Evolutionary conservation across 1,284 basidiomycete species (phyloP).

Genomic region (Psilocybe mexicana): DNA sequence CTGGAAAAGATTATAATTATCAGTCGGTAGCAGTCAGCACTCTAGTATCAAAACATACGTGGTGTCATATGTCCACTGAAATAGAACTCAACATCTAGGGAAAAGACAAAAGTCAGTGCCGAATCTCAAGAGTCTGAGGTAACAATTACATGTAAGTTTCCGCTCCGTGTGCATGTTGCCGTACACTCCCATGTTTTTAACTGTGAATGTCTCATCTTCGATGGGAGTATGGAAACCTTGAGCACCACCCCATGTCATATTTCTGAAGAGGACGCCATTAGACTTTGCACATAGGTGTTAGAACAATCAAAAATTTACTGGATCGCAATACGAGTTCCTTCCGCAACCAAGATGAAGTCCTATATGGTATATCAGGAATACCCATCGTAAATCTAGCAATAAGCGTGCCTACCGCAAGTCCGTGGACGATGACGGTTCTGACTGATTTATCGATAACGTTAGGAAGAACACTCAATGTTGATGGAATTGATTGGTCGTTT

Average conservation of each 20-base stretch:
- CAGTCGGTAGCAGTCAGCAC: no score
- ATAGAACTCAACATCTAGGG: slow-evolving; percentile 52
- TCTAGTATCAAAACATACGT: slow-evolving; percentile 35
- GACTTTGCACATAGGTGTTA: neutral
- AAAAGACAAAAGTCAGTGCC: neutral
- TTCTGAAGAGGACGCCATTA: slow-evolving; percentile 23
- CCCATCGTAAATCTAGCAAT: neutral
- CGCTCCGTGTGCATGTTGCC: slow-evolving; percentile 63
- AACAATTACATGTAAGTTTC: slow-evolving; percentile 51
- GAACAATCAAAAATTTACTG: slow-evolving; percentile 37
- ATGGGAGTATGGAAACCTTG: slow-evolving; percentile 72
- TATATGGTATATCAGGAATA: slow-evolving; percentile 17
- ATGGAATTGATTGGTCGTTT: slow-evolving; percentile 50
- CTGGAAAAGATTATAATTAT: slow-evolving; percentile 25
- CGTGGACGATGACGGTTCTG: slow-evolving; percentile 67
- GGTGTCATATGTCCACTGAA: slow-evolving; percentile 63
- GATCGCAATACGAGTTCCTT: slow-evolving; percentile 61
- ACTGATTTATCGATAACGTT: slow-evolving; percentile 72
- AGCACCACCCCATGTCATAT: slow-evolving; percentile 53
- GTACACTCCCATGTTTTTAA: slow-evolving; percentile 61
- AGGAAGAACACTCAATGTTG: slow-evolving; percentile 61
- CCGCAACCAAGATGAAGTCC: slow-evolving; percentile 57
- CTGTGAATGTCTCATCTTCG: slow-evolving; percentile 55
- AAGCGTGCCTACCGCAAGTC: slow-evolving; percentile 52
- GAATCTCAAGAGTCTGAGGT: neutral